phyloP scores from a whole-genome alignment of 2,329 filamentous ascomycete species.

The Diaporthe australafricana region DNA sequence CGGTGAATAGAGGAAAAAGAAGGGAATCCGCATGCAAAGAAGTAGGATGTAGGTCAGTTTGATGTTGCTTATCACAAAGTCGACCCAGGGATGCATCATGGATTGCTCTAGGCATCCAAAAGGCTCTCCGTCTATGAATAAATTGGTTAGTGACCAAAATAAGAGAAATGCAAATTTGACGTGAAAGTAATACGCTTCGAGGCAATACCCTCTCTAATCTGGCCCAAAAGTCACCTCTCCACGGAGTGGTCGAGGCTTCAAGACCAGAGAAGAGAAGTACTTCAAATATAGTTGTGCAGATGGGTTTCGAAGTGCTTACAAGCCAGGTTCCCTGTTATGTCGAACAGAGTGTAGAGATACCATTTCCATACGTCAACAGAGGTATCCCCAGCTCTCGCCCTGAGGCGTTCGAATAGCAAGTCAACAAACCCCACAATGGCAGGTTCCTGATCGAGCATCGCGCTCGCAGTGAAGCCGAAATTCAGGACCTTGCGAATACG shows the following conservation, averaged over 20 bases:
- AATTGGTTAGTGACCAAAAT: not conserved
- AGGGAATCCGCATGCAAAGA: constrained; percentile 12
- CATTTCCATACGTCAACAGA: constrained; percentile 42
- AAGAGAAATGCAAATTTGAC: not conserved
- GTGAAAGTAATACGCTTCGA: not conserved
- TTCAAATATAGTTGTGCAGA: not conserved
- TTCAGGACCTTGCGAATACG: constrained; percentile 15
- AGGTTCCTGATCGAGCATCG: constrained; percentile 27
- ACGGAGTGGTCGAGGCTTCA: not conserved
- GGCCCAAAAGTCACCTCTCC: not conserved
- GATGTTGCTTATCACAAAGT: constrained; percentile 10
- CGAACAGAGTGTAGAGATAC: constrained; percentile 46
- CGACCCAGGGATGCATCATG: constrained; percentile 17
- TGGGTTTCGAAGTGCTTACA: not conserved
- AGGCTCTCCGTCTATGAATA: constrained; percentile 1
- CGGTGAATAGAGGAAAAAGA: constrained; percentile 12
- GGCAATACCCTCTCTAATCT: not conserved
- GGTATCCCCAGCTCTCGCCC: constrained; percentile 39
- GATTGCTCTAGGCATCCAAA: constrained; percentile 23
- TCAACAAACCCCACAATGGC: constrained; percentile 18
- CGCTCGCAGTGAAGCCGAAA: constrained; percentile 10
- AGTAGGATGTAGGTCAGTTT: constrained; percentile 22
- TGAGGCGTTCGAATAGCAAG: constrained; percentile 40
- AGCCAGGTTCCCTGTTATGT: constrained; percentile 26
- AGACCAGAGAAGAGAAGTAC: not conserved